A percentile compares a stretch with the other conserved stretches of the same genome.
Evolutionary conservation across 2,329 filamentous ascomycete genomes (phyloP).

Genomic region (Fusarium concolor): DNA sequence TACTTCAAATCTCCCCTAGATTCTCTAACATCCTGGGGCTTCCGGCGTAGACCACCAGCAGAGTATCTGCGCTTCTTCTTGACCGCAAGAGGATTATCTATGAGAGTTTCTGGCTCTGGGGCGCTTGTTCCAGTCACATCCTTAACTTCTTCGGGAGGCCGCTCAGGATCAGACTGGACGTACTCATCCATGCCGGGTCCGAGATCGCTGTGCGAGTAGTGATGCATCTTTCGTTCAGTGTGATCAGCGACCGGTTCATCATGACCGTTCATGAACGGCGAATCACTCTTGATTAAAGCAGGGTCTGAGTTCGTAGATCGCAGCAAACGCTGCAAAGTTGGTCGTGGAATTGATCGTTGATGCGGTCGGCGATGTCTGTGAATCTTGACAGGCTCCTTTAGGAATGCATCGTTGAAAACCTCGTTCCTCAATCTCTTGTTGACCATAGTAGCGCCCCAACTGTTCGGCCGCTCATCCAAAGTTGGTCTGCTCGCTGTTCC

Average conservation of each 20-base stretch:
- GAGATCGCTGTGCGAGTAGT: slow-evolving; percentile 52
- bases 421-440: slow-evolving; percentile 90
- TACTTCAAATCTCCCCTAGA: slow-evolving; percentile 85
- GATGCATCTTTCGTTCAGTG: slow-evolving; percentile 28
- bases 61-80: slow-evolving; percentile 81
- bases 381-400: slow-evolving; percentile 83
- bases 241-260: not conserved
- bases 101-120: slow-evolving; percentile 69
- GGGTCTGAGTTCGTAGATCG: slow-evolving; percentile 61
- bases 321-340: slow-evolving; percentile 59
- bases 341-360: slow-evolving; percentile 72
- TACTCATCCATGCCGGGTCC: slow-evolving; percentile 45
- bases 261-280: slow-evolving; percentile 18
- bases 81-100: slow-evolving; percentile 53
- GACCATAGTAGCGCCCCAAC: slow-evolving; percentile 92
- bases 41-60: slow-evolving; percentile 81
- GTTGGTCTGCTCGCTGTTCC: slow-evolving; percentile 47
- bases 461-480: slow-evolving; percentile 69
- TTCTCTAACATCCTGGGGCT: slow-evolving; percentile 77
- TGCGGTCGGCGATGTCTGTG: slow-evolving; percentile 80
- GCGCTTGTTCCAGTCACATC: slow-evolving; percentile 74
- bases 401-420: slow-evolving; percentile 91
- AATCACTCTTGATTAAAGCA: slow-evolving; percentile 46
- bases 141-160: slow-evolving; percentile 55
- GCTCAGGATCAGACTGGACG: slow-evolving; percentile 50